phyloP scores from a whole-genome alignment of 2,329 filamentous ascomycete species.

The Sphaerulina musiva region DNA sequence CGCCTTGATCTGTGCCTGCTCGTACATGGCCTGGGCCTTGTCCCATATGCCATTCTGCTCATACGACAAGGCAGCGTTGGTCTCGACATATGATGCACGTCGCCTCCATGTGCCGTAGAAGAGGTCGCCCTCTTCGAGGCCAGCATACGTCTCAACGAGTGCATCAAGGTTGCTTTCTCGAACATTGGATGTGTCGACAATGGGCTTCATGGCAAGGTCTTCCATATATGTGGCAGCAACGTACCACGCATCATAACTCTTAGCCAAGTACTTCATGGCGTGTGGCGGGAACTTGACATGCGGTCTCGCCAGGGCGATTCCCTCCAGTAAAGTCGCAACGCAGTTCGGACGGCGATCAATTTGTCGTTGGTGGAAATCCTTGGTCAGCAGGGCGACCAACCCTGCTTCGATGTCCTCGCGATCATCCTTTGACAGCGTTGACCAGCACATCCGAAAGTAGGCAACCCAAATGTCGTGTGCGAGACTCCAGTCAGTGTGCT shows the following conservation, averaged over 20 bases:
- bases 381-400: conserved; percentile 81
- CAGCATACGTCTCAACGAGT: conserved; percentile 84
- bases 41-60: conserved; percentile 99
- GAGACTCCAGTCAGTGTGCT: conserved; percentile 76
- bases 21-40: conserved; percentile 94
- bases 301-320: conserved; percentile 74
- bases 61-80: conserved; percentile 91
- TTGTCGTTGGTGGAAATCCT: conserved; percentile 91
- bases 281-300: conserved; percentile 90
- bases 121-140: conserved; percentile 87
- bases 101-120: conserved; percentile 97
- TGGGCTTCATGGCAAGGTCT: conserved; percentile 74
- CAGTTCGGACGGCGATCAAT: conserved; percentile 94
- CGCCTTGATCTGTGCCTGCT: conserved; percentile 93
- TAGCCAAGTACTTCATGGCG: conserved; percentile 89
- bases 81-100: conserved; percentile 93
- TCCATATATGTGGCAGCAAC: conserved; percentile 87
- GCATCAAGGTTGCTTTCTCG: conserved; percentile 94
- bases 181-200: conserved; percentile 74
- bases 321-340: conserved; percentile 83
- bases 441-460: conserved; percentile 91
- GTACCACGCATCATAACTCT: conserved; percentile 96
- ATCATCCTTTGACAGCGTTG: conserved; percentile 78
- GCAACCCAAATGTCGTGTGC: conserved; percentile 86
- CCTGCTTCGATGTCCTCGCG: conserved; percentile 84